Conservation (phyloP, 805 yeast species). For the Ogataea pignaliae region DNA sequence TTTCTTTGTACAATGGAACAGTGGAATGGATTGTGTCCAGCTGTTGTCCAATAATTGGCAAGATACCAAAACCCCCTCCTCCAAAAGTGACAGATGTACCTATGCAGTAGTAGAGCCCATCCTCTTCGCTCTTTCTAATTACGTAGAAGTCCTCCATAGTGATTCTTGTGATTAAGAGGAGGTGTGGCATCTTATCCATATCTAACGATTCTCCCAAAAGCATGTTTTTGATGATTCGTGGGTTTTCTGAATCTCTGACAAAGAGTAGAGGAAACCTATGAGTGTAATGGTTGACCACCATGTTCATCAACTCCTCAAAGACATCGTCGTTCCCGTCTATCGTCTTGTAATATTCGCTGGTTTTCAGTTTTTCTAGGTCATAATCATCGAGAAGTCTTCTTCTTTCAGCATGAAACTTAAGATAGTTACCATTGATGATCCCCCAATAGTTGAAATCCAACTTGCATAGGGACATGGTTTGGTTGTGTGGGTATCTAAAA, state of each 20-base stretch:
- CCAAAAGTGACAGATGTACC: slow-evolving; percentile 51
- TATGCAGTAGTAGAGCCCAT: slow-evolving; percentile 38
- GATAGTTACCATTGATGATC: slow-evolving; percentile 42
- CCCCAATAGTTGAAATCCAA: slow-evolving; percentile 49
- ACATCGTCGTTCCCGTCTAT: slow-evolving; percentile 32
- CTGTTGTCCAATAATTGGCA: slow-evolving; percentile 27
- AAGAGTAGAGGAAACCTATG: slow-evolving; percentile 42
- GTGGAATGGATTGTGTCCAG: slow-evolving; percentile 41
- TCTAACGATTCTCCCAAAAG: slow-evolving; percentile 40
- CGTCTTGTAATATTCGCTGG: slow-evolving; percentile 39
- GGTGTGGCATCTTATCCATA: slow-evolving; percentile 41
- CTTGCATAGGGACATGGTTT: slow-evolving; percentile 47
- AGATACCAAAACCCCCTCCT: slow-evolving; percentile 46
- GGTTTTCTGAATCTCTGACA: slow-evolving; percentile 19
- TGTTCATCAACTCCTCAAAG: slow-evolving; percentile 39
- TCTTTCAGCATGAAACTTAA: slow-evolving; percentile 40
- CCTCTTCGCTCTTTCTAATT: slow-evolving; percentile 29
- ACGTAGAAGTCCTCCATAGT: slow-evolving; percentile 49
- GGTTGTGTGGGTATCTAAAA: slow-evolving; percentile 50
- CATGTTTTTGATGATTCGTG: slow-evolving; percentile 36
- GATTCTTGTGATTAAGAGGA: slow-evolving; percentile 39
- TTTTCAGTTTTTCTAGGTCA: slow-evolving; percentile 29
- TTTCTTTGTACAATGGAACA: slow-evolving; percentile 46
- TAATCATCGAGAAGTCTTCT: slow-evolving; percentile 35
- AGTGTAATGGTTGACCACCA: slow-evolving; percentile 38